Evolutionary conservation across 163 green algal genomes (phyloP), one percentile per base, ranked within the genome.

Genomic region (Chlorella variabilis): DNA sequence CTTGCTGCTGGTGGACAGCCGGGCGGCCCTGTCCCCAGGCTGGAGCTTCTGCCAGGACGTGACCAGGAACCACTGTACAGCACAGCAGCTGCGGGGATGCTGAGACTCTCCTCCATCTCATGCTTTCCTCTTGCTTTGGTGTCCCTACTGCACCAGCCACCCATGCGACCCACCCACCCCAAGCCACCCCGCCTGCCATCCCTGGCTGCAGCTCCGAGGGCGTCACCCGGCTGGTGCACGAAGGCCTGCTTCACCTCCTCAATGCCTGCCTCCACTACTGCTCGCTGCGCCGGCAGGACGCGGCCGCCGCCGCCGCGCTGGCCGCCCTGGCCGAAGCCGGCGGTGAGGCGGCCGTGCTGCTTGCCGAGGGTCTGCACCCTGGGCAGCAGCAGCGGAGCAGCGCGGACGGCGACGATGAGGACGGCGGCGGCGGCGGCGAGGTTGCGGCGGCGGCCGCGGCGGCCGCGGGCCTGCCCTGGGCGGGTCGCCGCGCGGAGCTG

Each of bases 181-280:
- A 23, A 34, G 9, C 65, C 11, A 7, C 38, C 39, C 29, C 65
- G 4, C 34, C 27, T 27, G 38, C 59, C 61, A 45, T 34, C 8
- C 33, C 18, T n/a, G n/a, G 2, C 39, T 77, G 71, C 71, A 79
- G 71, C 58, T 21, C 38, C 1, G 74, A 80, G 3, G 74, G 74
- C 20, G 74, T 80, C n/a, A 58, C 74, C 1, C 58, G 74, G 39
- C 58, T 80, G 56, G 74, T 80, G 38, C 74, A 80, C 29, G 74
- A 80, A 21, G 74, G 39, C 15, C 58, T 80, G 58, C 74, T 80
- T 18, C 71, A 79, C 71, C 71, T 79, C 20, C 54, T 79, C 33
- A 79, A 79, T 15, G 54, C 54, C 54, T 79, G 71, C 71, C 71
- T 70, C 21, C 34, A 54, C 21, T 79, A 79, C 54, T 79, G 71